Evolutionary conservation across 495 filamentous ascomycete genomes (phyloP), one percentile per base, ranked within the genome.

Genomic region (Rhypophila decipiens): DNA sequence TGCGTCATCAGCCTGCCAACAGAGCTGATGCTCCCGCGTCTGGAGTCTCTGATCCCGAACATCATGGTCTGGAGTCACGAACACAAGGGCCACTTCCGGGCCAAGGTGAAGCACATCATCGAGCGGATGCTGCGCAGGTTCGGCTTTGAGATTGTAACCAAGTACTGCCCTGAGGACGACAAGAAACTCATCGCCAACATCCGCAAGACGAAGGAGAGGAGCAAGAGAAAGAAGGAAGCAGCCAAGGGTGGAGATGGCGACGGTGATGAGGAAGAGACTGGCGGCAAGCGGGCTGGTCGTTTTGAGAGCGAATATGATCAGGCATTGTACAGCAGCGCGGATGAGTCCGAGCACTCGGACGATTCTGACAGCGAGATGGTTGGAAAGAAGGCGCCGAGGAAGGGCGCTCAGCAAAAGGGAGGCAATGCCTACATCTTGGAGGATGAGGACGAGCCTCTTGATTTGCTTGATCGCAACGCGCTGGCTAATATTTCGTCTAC

Each of bases 31-130:
- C 69, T 78, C 22, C 81, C 87, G 13, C 77, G 87, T 24, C 76
- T 98, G 27, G 61, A 68, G 21, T 76, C 80, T 2, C 72, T 97
- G 43, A 77, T 98, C 19, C 87, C 90, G 18, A 94, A 91, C 64
- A 70, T 96, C 9, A 87, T 96, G 82, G 82, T 86, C 17, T 98
- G 93, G 93, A 88, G 85, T 56, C 88, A 95, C 67, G 93, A 98
- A 65, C 94, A 98, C 71, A 96, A 95, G 69, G 89, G 87, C 13
- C 88, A 93, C 58, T 89, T 97, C 63, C 86, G 87, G 51, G 83
- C 88, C 23, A 97, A 96, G 73, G 89, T 98, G 45, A 97, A 95
- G 78, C 88, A 95, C 57, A 96, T 98, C 52, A 65, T 97, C 23
- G 93, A 98, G 68, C 80, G 93, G 23, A 87, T 95, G 73, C 82